phyloP scores from a whole-genome alignment of 2,329 filamentous ascomycete genomes.

The Claviceps digitariae region DNA sequence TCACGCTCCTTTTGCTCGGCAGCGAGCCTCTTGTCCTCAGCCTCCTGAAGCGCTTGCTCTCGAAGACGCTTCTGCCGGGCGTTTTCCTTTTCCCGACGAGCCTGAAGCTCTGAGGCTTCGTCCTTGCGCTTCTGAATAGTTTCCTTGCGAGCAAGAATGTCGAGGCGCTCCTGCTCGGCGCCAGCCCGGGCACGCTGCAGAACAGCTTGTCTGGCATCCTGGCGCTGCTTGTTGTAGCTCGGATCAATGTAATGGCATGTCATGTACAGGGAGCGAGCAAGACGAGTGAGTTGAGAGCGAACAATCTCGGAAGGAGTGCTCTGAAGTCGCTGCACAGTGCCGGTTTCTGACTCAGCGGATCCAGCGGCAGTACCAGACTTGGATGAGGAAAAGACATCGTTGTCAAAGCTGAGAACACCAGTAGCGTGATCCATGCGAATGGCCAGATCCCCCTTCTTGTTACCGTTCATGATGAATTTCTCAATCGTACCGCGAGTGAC shows the following conservation, averaged over 20 bases:
- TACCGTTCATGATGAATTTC: conserved; percentile 99
- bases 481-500: conserved; percentile 83
- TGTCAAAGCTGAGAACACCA: conserved; percentile 91
- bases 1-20: conserved; percentile 89
- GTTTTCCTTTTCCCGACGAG: conserved; percentile 84
- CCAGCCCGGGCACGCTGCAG: conserved; percentile 72
- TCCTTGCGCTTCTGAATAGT: conserved; percentile 96
- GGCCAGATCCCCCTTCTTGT: conserved; percentile 97
- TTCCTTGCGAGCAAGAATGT: conserved; percentile 73
- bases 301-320: conserved; percentile 97
- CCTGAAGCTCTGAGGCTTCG: conserved; percentile 75
- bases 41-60: conserved; percentile 77
- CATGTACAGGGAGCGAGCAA: conserved; percentile 81
- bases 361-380: conserved; percentile 78
- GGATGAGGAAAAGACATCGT: conserved; percentile 93
- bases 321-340: conserved; percentile 85
- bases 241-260: conserved; percentile 95
- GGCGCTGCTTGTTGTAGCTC: conserved; percentile 67
- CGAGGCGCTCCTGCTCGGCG: conserved; percentile 81
- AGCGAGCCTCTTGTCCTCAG: conserved; percentile 76
- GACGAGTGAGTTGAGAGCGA: conserved; percentile 79
- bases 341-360: conserved; percentile 73
- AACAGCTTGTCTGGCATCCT: conserved; percentile 66
- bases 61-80: conserved; percentile 76
- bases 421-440: conserved; percentile 94